Evolutionary conservation across 2,329 filamentous ascomycete genomes (phyloP).

Genomic region (Microthyrium microscopicum): DNA sequence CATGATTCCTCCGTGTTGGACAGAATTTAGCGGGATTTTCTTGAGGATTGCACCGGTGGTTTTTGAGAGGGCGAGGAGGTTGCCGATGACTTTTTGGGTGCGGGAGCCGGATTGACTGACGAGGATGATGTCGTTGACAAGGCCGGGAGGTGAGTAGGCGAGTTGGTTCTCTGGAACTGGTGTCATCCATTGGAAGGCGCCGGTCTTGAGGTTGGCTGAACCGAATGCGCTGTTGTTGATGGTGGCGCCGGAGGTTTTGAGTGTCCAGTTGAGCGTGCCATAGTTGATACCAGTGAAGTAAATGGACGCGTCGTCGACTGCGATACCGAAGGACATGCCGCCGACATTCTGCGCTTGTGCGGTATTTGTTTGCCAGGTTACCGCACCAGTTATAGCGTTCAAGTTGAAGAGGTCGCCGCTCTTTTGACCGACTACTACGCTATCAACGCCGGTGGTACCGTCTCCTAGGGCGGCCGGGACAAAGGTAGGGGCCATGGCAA

Average conservation of each 20-base stretch:
- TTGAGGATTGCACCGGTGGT: background rate
- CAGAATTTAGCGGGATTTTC: background rate
- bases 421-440: slow-evolving; percentile 18
- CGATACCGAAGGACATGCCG: slow-evolving; percentile 18
- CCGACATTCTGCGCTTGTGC: slow-evolving; percentile 11
- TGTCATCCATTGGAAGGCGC: slow-evolving; percentile 9
- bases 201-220: slow-evolving; percentile 7
- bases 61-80: slow-evolving; percentile 2
- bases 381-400: slow-evolving; percentile 12
- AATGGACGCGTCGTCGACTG: slow-evolving; percentile 15
- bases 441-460: slow-evolving; percentile 11
- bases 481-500: slow-evolving; percentile 14
- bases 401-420: slow-evolving; percentile 16
- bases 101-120: slow-evolving; percentile 8
- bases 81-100: background rate
- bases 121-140: slow-evolving; percentile 10
- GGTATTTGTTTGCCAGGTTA: slow-evolving; percentile 14
- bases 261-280: slow-evolving; percentile 4
- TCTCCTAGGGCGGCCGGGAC: slow-evolving; percentile 11
- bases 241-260: slow-evolving; percentile 2
- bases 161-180: slow-evolving; percentile 3
- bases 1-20: slow-evolving; percentile 1
- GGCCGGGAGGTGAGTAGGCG: slow-evolving; percentile 7
- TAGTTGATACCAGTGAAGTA: slow-evolving; percentile 18
- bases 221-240: slow-evolving; percentile 9